Base-by-base conservation (phyloP, 1,284 basidiomycete species). In the Dichomitus squalens region DNA sequence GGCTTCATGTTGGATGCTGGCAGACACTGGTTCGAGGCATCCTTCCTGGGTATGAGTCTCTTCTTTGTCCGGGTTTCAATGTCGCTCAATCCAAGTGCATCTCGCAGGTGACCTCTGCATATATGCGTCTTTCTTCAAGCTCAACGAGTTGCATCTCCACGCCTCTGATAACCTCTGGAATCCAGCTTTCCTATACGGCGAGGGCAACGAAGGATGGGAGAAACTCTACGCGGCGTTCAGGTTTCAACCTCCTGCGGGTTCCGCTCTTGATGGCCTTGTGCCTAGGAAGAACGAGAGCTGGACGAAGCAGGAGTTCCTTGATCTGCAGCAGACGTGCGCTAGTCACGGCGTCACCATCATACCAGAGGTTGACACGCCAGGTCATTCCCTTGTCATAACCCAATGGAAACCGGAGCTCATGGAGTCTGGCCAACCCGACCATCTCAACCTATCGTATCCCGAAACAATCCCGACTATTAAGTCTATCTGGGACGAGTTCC, bases 341-440 rank as follows among this genome's bases (percentile, higher is more conserved):
- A 43, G 49, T 21, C 65, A 68, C 49, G 70, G 68, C 4, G 59
- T 70, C 27, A 59, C 64, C 12, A 29, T 77, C 33, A 65, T 77
- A 16, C 75, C 75, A 1, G 75, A 77, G 63, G 66, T 77, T 38
- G 75, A 77, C 57, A 68, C 67, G 3, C 72, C 75, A 1, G 75
- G 75, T 0, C 75, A 76, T 57, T 73, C 75, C 0, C 66, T 76
- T 35, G 73, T 72, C 7, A 73, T 77, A 48, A 69, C 66, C 7
- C 75, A 76, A 50, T 77, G 75, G 75, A 76, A 75, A 55, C 75
- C 75, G 1, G 65, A 75, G 55, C 66, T 76, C 23, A 75, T 68
- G 61, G 63, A 73, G 53, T 47, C 41, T 35, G 60, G 67, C 44
- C 40, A 68, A 61, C 65, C 70, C 55, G 60, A 75, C 65, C 60